Conservation (phyloP, 1,284 basidiomycete species). For the Cutaneotrichosporon cavernicola region DNA sequence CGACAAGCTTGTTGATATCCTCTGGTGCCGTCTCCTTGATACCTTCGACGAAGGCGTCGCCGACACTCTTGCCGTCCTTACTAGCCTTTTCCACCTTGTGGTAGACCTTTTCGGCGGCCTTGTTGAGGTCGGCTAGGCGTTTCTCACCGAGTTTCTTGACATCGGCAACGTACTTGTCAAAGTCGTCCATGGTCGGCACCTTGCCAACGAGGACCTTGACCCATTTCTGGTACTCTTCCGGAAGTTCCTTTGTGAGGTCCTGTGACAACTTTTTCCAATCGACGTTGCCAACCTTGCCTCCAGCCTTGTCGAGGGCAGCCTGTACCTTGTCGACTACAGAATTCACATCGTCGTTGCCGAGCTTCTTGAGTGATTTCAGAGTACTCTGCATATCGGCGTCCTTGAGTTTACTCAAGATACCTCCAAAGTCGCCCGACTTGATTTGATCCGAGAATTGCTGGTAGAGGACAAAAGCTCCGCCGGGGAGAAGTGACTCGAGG, state of each 20-base stretch:
- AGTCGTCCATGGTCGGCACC: conserved; percentile 42
- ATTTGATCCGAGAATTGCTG: not conserved
- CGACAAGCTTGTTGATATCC: conserved; percentile 48
- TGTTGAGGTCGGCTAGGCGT: conserved; percentile 45
- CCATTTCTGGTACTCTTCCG: conserved; percentile 38
- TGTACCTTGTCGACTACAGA: conserved; percentile 46
- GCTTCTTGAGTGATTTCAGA: conserved; percentile 48
- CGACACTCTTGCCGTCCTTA: conserved; percentile 43
- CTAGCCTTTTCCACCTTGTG: conserved; percentile 44
- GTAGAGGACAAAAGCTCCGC: conserved; percentile 29
- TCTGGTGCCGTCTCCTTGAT: conserved; percentile 44
- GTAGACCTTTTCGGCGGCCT: conserved; percentile 45
- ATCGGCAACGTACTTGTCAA: conserved; percentile 42
- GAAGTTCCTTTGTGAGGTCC: conserved; percentile 45
- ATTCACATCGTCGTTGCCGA: conserved; percentile 48
- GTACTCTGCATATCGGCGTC: conserved; percentile 43
- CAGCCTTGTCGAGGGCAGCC: conserved; percentile 45
- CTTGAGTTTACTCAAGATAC: conserved; percentile 44
- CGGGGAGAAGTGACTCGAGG: conserved; percentile 41
- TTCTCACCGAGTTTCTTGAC: conserved; percentile 46
- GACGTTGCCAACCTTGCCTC: conserved; percentile 43
- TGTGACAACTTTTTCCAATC: conserved; percentile 47
- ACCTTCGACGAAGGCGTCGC: conserved; percentile 40
- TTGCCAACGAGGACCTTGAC: conserved; percentile 44
- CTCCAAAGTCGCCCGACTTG: conserved; percentile 27